These are phyloP conservation scores for Talaromyces liani DNA, from an alignment of 495 filamentous ascomycete genomes.

Conservation along the genomic window DNA sequence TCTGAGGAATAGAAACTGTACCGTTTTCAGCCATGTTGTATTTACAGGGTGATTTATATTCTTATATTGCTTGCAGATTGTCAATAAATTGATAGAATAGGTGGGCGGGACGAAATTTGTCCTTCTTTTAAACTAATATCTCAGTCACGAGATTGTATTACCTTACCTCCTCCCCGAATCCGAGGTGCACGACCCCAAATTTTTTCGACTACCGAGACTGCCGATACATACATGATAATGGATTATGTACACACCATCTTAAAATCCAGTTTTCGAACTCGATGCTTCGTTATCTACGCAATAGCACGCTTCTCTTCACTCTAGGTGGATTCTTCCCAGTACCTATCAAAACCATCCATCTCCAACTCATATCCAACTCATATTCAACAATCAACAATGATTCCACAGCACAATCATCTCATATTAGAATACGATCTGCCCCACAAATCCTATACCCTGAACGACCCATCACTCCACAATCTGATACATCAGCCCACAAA, in stretches of 20 bases:
- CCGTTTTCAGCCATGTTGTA: slow-evolving; percentile 23
- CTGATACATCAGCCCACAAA: background rate
- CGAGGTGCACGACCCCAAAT: background rate
- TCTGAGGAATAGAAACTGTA: slow-evolving; percentile 41
- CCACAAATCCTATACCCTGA: background rate
- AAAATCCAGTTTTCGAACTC: background rate
- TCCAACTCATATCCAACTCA: background rate
- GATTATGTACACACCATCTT: background rate
- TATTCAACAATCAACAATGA: background rate
- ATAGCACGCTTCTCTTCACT: background rate
- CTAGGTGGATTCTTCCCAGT: background rate
- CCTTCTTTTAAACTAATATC: background rate
- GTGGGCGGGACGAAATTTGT: no score
- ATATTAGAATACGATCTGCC: background rate
- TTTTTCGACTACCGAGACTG: background rate
- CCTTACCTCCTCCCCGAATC: background rate
- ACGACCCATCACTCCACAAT: background rate
- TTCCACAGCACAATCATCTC: background rate
- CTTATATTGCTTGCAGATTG: background rate
- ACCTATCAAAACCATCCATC: background rate
- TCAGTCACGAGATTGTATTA: background rate
- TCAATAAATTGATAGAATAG: background rate
- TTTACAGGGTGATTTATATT: background rate
- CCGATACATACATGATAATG: background rate
- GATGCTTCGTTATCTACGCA: background rate